Conservation (phyloP, 768 basidiomycete genomes). For the Sporobolomyces phaffii region DNA sequence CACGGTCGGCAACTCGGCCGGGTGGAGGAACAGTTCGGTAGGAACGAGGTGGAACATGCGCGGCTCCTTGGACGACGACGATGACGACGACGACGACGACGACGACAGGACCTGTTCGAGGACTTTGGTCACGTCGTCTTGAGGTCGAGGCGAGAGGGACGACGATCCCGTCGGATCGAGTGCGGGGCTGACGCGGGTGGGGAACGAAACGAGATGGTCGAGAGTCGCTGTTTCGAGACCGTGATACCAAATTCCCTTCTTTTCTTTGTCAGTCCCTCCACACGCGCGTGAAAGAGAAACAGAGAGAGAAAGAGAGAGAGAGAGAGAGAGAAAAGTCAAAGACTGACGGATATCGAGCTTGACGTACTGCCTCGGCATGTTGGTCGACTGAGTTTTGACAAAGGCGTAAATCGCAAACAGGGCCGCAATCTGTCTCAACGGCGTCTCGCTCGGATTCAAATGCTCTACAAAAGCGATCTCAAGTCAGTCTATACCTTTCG, state of each 20-base stretch:
- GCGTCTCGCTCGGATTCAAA: not conserved
- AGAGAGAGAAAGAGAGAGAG: not conserved
- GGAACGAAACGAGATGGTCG: conserved; percentile 19
- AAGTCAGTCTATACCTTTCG: not conserved
- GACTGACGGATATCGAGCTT: conserved; percentile 17
- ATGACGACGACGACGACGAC: too few relatives aligned
- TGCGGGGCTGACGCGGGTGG: not conserved
- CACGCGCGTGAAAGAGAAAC: too few relatives aligned
- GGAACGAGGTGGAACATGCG: conserved; percentile 14
- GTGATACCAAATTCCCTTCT: not conserved
- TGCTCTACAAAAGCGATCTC: conserved; percentile 7
- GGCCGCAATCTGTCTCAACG: conserved; percentile 15
- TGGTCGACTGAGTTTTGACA: not conserved
- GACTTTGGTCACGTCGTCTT: conserved; percentile 3
- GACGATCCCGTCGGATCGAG: conserved; percentile 8
- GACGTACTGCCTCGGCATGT: not conserved
- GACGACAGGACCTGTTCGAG: conserved; percentile 1
- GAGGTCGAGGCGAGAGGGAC: not conserved
- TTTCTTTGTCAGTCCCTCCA: too few relatives aligned
- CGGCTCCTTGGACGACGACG: too few relatives aligned
- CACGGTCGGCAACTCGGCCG: conserved; percentile 7
- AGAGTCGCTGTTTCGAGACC: conserved; percentile 4
- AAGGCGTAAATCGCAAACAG: conserved; percentile 19
- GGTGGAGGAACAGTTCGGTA: not conserved
- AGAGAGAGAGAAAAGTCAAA: not conserved